Evolutionary conservation across 2,329 filamentous ascomycete genomes (phyloP), one percentile per base, ranked within the genome.

Genomic region (Phaeosphaeria sp.): DNA sequence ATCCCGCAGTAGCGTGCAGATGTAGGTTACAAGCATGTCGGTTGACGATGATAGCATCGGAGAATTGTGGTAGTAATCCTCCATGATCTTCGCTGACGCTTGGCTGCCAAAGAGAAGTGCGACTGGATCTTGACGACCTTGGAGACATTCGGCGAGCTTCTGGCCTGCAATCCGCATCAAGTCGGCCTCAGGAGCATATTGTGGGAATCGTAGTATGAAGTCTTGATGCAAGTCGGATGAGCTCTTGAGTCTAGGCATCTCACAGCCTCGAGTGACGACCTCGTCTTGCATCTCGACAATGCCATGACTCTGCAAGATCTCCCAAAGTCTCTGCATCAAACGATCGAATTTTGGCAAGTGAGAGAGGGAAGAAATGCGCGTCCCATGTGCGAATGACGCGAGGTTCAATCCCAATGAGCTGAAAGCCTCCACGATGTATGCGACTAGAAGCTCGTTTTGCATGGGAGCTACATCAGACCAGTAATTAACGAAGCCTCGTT

Each of bases 41-140:
- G 63, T 66, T 18, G 58, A 30, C 4, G 65, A 62, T 9, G 62
- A 54, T 9, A 67, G 41, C 62, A 68, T 68, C 2, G 64, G 64
- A 2, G 62, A 59, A 44, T 58, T 56, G n/a, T 22, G 44, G 44
- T 68, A 68, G 43, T 55, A 62, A 18, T 60, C 55, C 22, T 58
- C 64, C 44, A 68, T 42, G 21, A 65, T 57, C 7, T 60, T 50
- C 22, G 49, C 46, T 4, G 63, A 55, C 5, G 41, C 41, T 13
- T 22, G 49, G 25, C 43, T 65, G 4, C 60, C 60, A 43, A 67
- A 67, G 17, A 67, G 44, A 13, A 67, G 55, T 25, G 50, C 50
- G 23, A 65, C 39, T 5, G 60, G 58, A 27, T 67, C 63, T 46
- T 56, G 41, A 3, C 46, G 22, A 3, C 63, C 64, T 6, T 27